These are phyloP conservation scores for Colletotrichum cuscutae DNA, from an alignment of 2,329 filamentous ascomycete genomes.

Conservation along the genomic window DNA sequence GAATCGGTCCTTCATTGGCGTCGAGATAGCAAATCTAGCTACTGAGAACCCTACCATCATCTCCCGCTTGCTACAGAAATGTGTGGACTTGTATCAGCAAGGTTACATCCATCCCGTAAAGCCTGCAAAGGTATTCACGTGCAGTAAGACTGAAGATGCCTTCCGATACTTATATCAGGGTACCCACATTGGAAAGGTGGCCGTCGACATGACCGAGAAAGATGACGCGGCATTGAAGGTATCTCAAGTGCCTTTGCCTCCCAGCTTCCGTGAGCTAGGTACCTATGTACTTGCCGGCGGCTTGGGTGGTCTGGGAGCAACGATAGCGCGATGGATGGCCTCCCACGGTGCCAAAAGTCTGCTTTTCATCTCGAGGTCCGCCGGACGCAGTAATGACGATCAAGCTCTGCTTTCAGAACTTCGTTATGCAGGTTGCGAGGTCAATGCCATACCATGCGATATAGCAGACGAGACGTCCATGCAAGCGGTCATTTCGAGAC, in stretches of 20 bases:
- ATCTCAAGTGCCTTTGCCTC: no score
- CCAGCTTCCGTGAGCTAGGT: background rate
- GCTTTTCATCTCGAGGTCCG: constrained; percentile 41
- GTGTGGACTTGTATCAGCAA: background rate
- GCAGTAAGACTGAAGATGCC: background rate
- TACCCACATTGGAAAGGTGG: background rate
- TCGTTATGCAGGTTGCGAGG: background rate
- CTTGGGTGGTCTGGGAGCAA: constrained; percentile 43
- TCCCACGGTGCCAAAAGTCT: constrained; percentile 42
- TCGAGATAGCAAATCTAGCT: constrained; percentile 44
- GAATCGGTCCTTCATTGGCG: constrained; percentile 46
- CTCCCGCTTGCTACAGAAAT: background rate
- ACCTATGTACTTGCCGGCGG: constrained; percentile 42
- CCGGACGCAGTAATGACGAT: background rate
- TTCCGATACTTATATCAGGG: background rate
- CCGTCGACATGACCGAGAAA: background rate
- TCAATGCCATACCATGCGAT: background rate
- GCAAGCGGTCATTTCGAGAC: background rate
- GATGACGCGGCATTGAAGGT: background rate
- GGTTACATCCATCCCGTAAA: background rate
- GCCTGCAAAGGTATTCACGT: background rate
- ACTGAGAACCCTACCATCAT: constrained; percentile 21
- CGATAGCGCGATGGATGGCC: constrained; percentile 43
- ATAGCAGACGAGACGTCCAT: background rate
- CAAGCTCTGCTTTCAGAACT: background rate